phyloP scores from a whole-genome alignment of 2,329 filamentous ascomycete species.

The Lachnellula cervina region DNA sequence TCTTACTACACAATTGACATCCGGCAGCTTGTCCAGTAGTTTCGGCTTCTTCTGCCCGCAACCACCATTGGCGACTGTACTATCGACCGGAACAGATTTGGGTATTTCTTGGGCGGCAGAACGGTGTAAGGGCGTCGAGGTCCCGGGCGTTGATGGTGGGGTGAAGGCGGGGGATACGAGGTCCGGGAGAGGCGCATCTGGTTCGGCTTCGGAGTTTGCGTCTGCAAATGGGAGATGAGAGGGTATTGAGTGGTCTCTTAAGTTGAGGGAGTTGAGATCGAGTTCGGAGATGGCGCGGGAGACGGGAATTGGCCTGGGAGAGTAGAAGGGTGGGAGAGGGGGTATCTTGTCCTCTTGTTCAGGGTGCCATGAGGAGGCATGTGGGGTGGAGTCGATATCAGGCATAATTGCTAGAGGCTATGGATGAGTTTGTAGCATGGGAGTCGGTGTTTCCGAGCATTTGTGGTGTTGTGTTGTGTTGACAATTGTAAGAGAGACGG shows the following conservation, averaged over 20 bases:
- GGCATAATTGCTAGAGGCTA: constrained; percentile 13
- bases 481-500: not conserved
- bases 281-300: constrained; percentile 32
- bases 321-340: constrained; percentile 32
- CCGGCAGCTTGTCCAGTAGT: constrained; percentile 69
- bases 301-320: constrained; percentile 32
- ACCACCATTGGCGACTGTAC: constrained; percentile 47
- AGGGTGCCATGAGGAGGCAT: constrained; percentile 13
- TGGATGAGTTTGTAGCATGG: not conserved
- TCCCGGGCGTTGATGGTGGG: constrained; percentile 61
- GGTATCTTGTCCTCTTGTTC: constrained; percentile 22
- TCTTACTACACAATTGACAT: constrained; percentile 90
- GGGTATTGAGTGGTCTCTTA: constrained; percentile 1
- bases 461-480: not conserved
- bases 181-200: constrained; percentile 23
- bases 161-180: constrained; percentile 85
- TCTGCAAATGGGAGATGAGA: constrained; percentile 11
- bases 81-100: constrained; percentile 49
- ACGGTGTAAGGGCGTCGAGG: constrained; percentile 45
- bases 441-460: not conserved
- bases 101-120: constrained; percentile 14
- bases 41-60: constrained; percentile 63
- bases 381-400: constrained; percentile 8
- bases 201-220: constrained; percentile 9
- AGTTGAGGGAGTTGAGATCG: constrained; percentile 24